Evolutionary conservation across 2,329 filamentous ascomycete species (phyloP).

Genomic region (Podosphaera fusca): DNA sequence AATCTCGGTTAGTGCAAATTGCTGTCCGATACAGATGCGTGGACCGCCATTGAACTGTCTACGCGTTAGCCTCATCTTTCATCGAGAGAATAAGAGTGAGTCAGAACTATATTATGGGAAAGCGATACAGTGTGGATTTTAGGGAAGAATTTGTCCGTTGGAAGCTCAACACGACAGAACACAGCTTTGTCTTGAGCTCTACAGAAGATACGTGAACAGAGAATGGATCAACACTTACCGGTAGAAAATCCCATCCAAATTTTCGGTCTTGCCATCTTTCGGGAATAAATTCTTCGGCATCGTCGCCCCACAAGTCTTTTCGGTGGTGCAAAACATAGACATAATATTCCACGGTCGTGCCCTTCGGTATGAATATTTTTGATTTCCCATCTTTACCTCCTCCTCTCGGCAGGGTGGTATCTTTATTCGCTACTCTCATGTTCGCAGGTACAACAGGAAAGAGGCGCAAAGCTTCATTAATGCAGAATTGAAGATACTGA

Average conservation of each 20-base stretch:
- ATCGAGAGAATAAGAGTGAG: neutral
- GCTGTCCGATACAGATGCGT: constrained; percentile 18
- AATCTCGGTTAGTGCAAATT: constrained; percentile 18
- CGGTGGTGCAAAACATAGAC: constrained; percentile 17
- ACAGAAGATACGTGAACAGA: no score
- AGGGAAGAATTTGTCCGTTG: no score
- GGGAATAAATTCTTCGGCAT: constrained; percentile 18
- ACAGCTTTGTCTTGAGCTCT: no score
- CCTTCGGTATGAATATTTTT: constrained; percentile 16
- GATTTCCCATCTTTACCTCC: constrained; percentile 17
- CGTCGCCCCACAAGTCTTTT: constrained; percentile 18
- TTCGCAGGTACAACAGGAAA: constrained; percentile 32
- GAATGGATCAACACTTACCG: constrained; percentile 8
- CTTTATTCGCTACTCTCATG: constrained; percentile 23
- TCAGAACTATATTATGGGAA: neutral
- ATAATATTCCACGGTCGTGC: constrained; percentile 13
- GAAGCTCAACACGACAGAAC: no score
- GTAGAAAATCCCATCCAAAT: constrained; percentile 23
- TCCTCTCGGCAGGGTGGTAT: constrained; percentile 19
- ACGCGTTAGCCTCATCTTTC: neutral
- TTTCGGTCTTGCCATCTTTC: constrained; percentile 18
- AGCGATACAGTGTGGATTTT: neutral
- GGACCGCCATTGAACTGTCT: constrained; percentile 18
- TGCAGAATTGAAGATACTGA: constrained; percentile 12
- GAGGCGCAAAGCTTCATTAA: constrained; percentile 23